These are phyloP conservation scores for Asterella californica DNA, from an alignment of 225 moss, liverwort and hornwort genomes.

Conservation along the genomic window DNA sequence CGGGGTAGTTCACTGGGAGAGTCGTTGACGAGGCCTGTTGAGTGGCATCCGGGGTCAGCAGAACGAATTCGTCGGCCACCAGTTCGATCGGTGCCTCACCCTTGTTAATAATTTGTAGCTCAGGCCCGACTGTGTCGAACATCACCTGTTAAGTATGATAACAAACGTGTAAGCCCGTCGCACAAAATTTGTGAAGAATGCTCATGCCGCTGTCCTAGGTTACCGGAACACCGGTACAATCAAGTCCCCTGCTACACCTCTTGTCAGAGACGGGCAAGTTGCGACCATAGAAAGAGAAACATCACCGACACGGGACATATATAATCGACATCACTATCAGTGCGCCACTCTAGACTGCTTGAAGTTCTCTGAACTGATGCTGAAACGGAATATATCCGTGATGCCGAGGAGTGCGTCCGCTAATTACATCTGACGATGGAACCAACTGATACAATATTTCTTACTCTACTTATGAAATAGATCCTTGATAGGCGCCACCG, in stretches of 20 bases:
- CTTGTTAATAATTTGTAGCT: conserved; percentile 65
- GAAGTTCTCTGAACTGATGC: background rate
- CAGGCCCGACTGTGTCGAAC: conserved; percentile 80
- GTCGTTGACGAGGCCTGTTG: conserved; percentile 44
- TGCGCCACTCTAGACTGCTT: too few species aligned
- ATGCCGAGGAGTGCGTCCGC: too few species aligned
- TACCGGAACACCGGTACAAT: too few species aligned
- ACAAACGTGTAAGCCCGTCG: background rate
- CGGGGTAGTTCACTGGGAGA: conserved; percentile 61
- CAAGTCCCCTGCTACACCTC: too few species aligned
- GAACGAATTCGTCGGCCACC: conserved; percentile 43
- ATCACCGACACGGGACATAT: too few species aligned
- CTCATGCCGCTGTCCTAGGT: too few species aligned
- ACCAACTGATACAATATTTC: too few species aligned
- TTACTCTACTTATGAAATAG: too few species aligned
- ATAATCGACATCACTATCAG: too few species aligned
- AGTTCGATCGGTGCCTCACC: conserved; percentile 45
- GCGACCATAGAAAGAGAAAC: too few species aligned
- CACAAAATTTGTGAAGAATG: background rate
- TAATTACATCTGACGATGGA: background rate
- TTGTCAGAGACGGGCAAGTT: too few species aligned
- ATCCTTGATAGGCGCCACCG: background rate
- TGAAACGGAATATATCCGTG: background rate
- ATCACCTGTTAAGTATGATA: conserved; percentile 42
- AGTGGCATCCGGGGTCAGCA: conserved; percentile 53